Conservation (phyloP, 768 basidiomycete species). For the Mycena olivaceomarginata region DNA sequence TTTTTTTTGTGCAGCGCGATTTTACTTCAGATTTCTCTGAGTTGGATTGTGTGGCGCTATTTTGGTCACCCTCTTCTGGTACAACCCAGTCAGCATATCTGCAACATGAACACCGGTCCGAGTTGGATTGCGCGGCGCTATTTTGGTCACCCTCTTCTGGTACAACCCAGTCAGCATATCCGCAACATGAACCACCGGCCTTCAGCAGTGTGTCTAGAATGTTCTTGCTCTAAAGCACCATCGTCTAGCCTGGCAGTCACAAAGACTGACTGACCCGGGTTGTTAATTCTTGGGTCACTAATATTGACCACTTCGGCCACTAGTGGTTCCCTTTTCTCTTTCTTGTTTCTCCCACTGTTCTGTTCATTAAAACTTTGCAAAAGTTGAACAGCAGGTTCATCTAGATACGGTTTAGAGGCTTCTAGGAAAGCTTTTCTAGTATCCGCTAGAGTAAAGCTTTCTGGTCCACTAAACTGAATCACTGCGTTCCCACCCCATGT, state of each 20-base stretch:
- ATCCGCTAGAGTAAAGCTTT: not conserved
- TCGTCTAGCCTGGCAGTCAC: not conserved
- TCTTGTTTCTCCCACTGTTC: too few relatives aligned
- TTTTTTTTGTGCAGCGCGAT: not conserved
- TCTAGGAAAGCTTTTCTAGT: not conserved
- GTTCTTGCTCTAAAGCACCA: not conserved
- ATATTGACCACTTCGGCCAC: not conserved
- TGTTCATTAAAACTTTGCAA: not conserved
- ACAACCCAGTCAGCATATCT: not conserved
- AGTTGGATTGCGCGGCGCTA: too few relatives aligned
- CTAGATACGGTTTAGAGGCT: not conserved
- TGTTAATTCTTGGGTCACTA: not conserved
- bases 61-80: too few relatives aligned
- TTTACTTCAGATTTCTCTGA: too few relatives aligned
- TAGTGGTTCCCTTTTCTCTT: not conserved
- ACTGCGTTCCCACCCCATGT: too few relatives aligned
- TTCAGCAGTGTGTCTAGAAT: not conserved
- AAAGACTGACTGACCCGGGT: not conserved
- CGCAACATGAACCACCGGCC: not conserved
- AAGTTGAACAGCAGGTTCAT: not conserved
- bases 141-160: too few relatives aligned
- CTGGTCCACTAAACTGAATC: too few relatives aligned
- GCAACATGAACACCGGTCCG: not conserved
- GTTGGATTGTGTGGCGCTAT: too few relatives aligned
- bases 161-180: not conserved